A percentile compares a stretch with the other conserved stretches of the same genome.
Evolutionary conservation across 768 basidiomycete species (phyloP).

Genomic region (Sporobolomyces pararoseus): DNA sequence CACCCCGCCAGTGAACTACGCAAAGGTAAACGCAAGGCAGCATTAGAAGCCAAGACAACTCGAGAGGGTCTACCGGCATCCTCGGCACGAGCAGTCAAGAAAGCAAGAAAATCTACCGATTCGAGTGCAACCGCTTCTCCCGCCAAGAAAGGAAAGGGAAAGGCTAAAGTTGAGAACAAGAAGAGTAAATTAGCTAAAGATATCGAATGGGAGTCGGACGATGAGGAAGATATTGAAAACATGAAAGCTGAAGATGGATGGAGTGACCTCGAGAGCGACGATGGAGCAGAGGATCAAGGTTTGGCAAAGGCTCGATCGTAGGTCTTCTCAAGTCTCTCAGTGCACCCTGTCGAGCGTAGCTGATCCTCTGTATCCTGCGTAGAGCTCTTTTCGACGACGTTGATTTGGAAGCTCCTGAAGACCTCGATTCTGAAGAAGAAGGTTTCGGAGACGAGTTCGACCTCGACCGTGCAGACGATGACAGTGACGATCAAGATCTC

Average conservation of each 20-base stretch:
- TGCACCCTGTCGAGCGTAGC: not conserved
- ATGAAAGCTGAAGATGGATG: conserved; percentile 52
- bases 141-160: not conserved
- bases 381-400: conserved; percentile 44
- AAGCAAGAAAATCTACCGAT: conserved; percentile 15
- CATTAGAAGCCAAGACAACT: conserved; percentile 17
- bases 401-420: conserved; percentile 41
- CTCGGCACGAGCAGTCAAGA: conserved; percentile 13
- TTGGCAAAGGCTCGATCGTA: conserved; percentile 50
- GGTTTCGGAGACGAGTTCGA: conserved; percentile 25
- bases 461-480: conserved; percentile 19
- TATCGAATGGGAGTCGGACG: conserved; percentile 32
- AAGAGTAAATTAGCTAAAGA: conserved; percentile 7
- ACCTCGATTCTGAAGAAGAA: conserved; percentile 12
- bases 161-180: not conserved
- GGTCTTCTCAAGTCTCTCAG: conserved; percentile 37
- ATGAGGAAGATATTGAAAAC: conserved; percentile 31
- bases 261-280: conserved; percentile 56
- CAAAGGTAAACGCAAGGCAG: conserved; percentile 40
- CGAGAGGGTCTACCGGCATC: not conserved
- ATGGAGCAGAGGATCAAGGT: conserved; percentile 52
- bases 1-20: conserved; percentile 31
- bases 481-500: conserved; percentile 29
- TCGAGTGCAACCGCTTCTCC: not conserved
- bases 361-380: not conserved